Conservation (phyloP, 192 early-diverging fungal species). For the Cetraspora pellucida region DNA sequence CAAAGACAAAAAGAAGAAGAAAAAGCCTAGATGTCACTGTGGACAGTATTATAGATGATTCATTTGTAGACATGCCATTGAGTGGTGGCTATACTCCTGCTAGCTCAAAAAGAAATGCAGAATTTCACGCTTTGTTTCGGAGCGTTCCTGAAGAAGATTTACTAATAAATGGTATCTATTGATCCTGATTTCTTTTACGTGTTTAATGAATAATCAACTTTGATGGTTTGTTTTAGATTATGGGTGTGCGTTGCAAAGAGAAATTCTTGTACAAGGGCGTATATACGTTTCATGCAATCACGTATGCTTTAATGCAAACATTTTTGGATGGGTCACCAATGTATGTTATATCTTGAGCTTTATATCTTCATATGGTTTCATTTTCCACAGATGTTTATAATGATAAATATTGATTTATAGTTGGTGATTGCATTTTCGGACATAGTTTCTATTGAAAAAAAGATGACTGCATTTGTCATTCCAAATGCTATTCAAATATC, state of each 20-base stretch:
- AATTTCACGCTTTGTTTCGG: conserved; percentile 58
- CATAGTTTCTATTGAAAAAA: conserved; percentile 84
- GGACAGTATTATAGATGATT: not conserved
- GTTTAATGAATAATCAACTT: not conserved
- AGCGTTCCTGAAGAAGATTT: conserved; percentile 59
- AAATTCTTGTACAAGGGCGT: conserved; percentile 86
- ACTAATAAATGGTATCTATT: conserved; percentile 51
- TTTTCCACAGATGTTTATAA: not conserved
- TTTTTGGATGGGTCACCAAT: conserved; percentile 88
- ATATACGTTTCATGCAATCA: conserved; percentile 81
- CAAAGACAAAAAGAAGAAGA: not conserved
- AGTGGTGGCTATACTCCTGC: conserved; percentile 25
- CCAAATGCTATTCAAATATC: conserved; percentile 86
- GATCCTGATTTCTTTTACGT: not conserved
- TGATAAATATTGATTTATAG: conserved; percentile 24
- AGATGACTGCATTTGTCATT: conserved; percentile 79
- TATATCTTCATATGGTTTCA: not conserved
- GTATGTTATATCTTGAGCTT: conserved; percentile 41
- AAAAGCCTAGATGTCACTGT: not conserved
- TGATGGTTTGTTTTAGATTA: conserved; percentile 57
- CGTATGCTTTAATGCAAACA: conserved; percentile 86
- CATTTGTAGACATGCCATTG: not conserved
- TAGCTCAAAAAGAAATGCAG: conserved; percentile 50
- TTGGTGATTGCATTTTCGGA: conserved; percentile 78
- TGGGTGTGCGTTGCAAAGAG: conserved; percentile 85